phyloP scores from a whole-genome alignment of 169 alveolate species.

The Cryptosporidium canis region DNA sequence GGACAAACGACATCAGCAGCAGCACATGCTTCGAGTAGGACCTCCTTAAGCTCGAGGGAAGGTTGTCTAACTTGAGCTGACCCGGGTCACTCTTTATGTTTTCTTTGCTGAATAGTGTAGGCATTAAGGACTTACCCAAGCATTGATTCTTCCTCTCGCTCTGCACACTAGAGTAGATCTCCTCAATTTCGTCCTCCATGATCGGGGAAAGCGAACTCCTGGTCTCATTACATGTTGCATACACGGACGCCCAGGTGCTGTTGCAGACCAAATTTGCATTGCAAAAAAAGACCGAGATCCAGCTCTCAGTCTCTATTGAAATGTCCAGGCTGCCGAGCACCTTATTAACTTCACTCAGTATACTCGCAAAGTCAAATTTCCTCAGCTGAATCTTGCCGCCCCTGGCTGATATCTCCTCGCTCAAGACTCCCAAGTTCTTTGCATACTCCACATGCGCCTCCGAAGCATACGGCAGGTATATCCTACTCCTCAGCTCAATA shows the following conservation, averaged over 20 bases:
- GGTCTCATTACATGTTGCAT: constrained; percentile 7
- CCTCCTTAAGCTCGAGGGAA: background rate
- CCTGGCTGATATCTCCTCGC: background rate
- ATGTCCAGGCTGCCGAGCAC: background rate
- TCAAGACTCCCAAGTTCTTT: background rate
- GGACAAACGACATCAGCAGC: constrained; percentile 16
- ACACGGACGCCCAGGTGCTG: background rate
- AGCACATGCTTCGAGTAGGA: constrained; percentile 12
- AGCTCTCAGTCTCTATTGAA: background rate
- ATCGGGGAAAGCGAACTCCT: background rate
- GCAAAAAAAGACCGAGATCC: background rate
- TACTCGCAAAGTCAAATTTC: constrained; percentile 1
- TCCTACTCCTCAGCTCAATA: background rate
- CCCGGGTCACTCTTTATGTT: background rate
- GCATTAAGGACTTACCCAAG: constrained; percentile 1
- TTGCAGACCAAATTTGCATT: background rate
- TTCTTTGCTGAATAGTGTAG: constrained; percentile 28
- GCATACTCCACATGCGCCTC: constrained; percentile 33
- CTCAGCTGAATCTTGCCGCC: background rate
- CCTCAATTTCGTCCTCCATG: constrained; percentile 2
- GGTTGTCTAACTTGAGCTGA: constrained; percentile 1
- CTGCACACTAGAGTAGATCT: background rate
- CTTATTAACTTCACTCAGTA: background rate
- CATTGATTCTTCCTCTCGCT: background rate
- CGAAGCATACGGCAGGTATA: constrained; percentile 30